Conservation (phyloP, 129 eudicot genomes). For the Chrysanthemum makinoi region DNA sequence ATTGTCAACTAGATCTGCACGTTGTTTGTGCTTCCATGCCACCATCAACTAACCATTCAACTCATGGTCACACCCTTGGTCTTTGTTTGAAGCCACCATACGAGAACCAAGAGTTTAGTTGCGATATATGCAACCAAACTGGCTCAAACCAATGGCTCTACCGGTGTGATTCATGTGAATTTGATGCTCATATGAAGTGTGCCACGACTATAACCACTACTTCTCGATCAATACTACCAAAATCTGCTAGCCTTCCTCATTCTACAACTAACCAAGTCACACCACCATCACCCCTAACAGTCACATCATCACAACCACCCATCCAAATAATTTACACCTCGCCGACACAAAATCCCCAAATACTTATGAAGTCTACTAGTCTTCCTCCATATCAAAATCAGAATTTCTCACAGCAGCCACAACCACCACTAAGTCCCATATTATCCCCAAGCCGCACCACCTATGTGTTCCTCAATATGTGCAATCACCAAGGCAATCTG, state of each 20-base stretch:
- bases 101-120: constrained; percentile 33
- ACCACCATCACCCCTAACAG: constrained; percentile 8
- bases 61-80: constrained; percentile 39
- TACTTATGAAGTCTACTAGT: constrained; percentile 21
- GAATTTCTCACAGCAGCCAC: not conserved
- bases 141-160: constrained; percentile 55
- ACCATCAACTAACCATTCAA: not conserved
- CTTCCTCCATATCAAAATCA: constrained; percentile 25
- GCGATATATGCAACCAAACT: constrained; percentile 34
- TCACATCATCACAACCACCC: constrained; percentile 6
- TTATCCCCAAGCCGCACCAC: constrained; percentile 7
- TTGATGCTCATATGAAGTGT: constrained; percentile 46
- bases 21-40: constrained; percentile 42
- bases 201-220: constrained; percentile 1
- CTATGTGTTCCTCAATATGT: constrained; percentile 20
- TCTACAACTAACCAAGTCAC: not conserved
- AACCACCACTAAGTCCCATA: constrained; percentile 8
- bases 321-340: constrained; percentile 20
- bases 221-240: constrained; percentile 21
- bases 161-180: constrained; percentile 44
- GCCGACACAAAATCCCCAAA: constrained; percentile 14
- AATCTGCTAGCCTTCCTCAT: constrained; percentile 22
- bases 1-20: constrained; percentile 54
- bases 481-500: constrained; percentile 10
- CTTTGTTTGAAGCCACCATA: constrained; percentile 48